Conservation (phyloP, 2,329 filamentous ascomycete genomes). For the Fonsecaea nubica region DNA sequence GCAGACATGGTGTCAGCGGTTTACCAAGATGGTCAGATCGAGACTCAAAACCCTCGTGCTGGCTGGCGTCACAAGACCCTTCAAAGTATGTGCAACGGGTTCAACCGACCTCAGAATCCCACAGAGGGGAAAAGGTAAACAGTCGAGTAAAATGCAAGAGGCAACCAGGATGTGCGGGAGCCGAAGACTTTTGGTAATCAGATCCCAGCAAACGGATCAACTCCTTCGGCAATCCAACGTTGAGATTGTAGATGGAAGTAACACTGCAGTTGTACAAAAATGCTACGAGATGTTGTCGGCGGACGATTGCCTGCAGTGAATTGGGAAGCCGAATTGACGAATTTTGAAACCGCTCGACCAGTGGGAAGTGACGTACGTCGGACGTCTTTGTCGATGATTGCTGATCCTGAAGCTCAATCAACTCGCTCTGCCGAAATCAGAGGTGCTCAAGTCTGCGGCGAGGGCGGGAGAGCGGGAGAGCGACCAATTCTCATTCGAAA, state of each 20-base stretch:
- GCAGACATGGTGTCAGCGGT: slow-evolving; percentile 23
- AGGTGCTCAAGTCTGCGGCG: background rate
- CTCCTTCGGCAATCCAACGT: background rate
- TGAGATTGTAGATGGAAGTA: slow-evolving; percentile 2
- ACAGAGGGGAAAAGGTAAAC: slow-evolving; percentile 1
- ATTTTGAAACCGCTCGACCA: slow-evolving; percentile 15
- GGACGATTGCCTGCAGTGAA: slow-evolving; percentile 15
- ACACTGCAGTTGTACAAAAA: slow-evolving; percentile 7
- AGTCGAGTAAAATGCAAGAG: slow-evolving; percentile 4
- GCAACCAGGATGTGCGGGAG: background rate
- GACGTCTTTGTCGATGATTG: slow-evolving; percentile 21
- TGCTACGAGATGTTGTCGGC: slow-evolving; percentile 3
- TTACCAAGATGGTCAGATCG: background rate
- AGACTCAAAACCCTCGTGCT: background rate
- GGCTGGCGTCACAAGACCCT: background rate
- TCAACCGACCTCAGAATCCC: slow-evolving; percentile 5
- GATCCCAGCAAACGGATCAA: slow-evolving; percentile 18
- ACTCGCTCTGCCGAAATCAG: background rate
- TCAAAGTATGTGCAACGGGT: background rate
- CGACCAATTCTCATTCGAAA: slow-evolving; percentile 1
- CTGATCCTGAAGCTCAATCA: slow-evolving; percentile 17
- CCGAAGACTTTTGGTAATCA: slow-evolving; percentile 3
- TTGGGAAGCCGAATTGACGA: background rate
- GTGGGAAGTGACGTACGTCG: slow-evolving; percentile 33
- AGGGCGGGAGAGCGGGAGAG: background rate